Conservation (phyloP, 73 alveolate genomes). For the Tetrahymena elliotti region DNA sequence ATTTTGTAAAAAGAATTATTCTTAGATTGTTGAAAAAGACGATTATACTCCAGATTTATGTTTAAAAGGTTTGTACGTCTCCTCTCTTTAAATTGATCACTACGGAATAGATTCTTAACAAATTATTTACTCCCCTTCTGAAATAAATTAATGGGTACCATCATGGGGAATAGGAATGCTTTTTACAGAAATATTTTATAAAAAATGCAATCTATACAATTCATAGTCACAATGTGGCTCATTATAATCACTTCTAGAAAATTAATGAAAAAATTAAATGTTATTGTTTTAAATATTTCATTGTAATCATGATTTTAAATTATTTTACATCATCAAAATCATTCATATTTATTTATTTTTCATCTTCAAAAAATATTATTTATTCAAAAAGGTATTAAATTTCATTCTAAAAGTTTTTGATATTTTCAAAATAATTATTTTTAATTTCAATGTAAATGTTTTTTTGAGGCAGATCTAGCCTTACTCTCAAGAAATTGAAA, state of each 20-base stretch:
- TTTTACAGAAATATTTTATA: neutral
- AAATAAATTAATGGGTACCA: neutral
- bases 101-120: neutral
- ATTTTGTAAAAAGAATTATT: neutral
- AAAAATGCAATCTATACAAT: neutral
- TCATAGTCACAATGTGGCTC: neutral
- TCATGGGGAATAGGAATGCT: neutral
- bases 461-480: too few relatives aligned
- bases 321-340: too few relatives aligned
- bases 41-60: neutral
- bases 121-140: neutral
- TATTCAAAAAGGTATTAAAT: too few relatives aligned
- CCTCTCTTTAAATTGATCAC: neutral
- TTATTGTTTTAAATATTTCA: neutral
- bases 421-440: too few relatives aligned
- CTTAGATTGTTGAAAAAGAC: neutral
- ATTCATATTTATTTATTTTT: too few relatives aligned
- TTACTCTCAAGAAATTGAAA: too few relatives aligned
- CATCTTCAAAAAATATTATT: too few relatives aligned
- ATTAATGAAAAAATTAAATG: neutral
- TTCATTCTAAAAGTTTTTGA: too few relatives aligned
- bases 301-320: too few relatives aligned
- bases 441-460: too few relatives aligned
- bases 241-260: neutral
- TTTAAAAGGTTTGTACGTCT: neutral